Conservation (phyloP, 2,329 filamentous ascomycete genomes). For the Endocalyx cinctus region DNA sequence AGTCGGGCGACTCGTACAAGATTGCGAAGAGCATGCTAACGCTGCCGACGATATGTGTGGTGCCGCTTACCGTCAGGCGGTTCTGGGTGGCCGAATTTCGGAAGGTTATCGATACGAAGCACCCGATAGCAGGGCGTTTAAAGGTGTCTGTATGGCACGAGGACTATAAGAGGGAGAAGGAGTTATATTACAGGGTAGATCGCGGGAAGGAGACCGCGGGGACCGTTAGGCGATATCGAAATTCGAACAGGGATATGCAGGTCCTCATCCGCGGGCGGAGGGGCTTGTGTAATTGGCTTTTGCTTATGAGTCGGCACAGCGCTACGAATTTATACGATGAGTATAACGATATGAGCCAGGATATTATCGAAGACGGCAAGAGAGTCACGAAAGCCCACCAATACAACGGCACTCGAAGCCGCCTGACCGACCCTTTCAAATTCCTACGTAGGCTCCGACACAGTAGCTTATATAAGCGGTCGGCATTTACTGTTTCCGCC, state of each 20-base stretch:
- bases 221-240: not conserved
- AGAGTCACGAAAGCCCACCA: conserved; percentile 4
- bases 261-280: conserved; percentile 1
- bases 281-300: conserved; percentile 2
- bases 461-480: conserved; percentile 2
- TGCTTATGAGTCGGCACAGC: conserved; percentile 2
- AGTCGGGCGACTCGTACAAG: too few species aligned
- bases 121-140: not conserved
- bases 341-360: not conserved
- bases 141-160: conserved; percentile 1
- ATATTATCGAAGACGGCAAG: not conserved
- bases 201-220: not conserved
- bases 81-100: too few species aligned
- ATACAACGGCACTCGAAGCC: conserved; percentile 2
- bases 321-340: not conserved
- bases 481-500: conserved; percentile 4
- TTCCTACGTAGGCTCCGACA: conserved; percentile 4
- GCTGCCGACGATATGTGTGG: too few species aligned
- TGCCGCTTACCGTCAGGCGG: too few species aligned
- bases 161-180: not conserved
- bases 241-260: not conserved
- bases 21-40: too few species aligned
- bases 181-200: conserved; percentile 1
- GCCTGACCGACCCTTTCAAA: conserved; percentile 3
- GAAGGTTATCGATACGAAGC: not conserved